These are phyloP conservation scores for Mycena alexandri DNA, from an alignment of 768 basidiomycete genomes.

Conservation along the genomic window DNA sequence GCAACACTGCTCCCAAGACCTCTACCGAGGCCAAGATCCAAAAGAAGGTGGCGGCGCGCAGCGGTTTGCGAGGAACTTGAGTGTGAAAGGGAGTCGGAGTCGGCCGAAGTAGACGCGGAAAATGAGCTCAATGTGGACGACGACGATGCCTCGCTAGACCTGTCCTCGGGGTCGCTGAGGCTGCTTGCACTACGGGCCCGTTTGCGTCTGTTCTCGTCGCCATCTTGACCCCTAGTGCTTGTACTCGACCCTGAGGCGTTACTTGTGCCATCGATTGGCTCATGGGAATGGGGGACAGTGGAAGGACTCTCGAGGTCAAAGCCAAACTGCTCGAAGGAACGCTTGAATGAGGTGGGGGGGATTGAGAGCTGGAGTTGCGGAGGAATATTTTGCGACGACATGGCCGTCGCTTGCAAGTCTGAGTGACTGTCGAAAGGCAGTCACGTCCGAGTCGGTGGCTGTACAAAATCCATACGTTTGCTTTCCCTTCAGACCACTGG, in stretches of 20 bases:
- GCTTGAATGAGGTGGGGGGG: constrained; percentile 69
- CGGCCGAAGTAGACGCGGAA: constrained; percentile 18
- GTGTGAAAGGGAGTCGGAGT: constrained; percentile 21
- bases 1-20: constrained; percentile 36
- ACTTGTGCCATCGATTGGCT: constrained; percentile 24
- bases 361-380: constrained; percentile 68
- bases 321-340: constrained; percentile 69
- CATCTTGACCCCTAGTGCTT: constrained; percentile 32
- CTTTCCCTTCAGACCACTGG: too few species aligned
- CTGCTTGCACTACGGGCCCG: constrained; percentile 68
- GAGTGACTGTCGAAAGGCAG: too few species aligned
- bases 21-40: constrained; percentile 31
- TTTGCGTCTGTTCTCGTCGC: constrained; percentile 67
- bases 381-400: constrained; percentile 53
- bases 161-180: constrained; percentile 55
- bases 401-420: constrained; percentile 38
- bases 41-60: constrained; percentile 30
- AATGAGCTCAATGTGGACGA: constrained; percentile 52
- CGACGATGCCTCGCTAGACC: constrained; percentile 51
- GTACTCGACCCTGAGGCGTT: constrained; percentile 19
- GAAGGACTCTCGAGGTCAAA: constrained; percentile 66
- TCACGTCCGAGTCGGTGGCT: too few species aligned
- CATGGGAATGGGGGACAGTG: constrained; percentile 3
- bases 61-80: constrained; percentile 21
- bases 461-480: too few species aligned